phyloP scores from a whole-genome alignment of 2,329 filamentous ascomycete genomes.

The Fusarium agapanthi region DNA sequence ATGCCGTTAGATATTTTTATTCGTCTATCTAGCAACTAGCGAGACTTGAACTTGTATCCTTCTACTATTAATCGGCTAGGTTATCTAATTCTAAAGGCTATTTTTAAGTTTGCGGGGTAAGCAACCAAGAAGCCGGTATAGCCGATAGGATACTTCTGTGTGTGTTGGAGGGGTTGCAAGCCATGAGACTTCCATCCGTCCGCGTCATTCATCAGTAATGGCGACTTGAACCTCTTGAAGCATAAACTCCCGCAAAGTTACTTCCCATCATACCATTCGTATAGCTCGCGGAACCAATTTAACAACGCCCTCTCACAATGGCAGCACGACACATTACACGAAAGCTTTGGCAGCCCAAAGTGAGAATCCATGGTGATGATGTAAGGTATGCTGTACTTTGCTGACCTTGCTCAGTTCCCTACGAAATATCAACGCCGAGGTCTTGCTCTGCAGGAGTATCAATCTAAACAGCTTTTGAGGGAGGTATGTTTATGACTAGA shows the following conservation, averaged over 20 bases:
- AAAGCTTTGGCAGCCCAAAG: not conserved
- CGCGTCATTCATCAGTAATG: not conserved
- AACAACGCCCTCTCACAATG: not conserved
- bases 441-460: not conserved
- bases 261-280: not conserved
- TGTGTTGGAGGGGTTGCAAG: not conserved
- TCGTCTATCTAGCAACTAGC: too few species aligned
- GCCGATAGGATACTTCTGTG: not conserved
- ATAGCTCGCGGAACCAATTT: not conserved
- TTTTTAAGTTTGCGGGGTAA: not conserved
- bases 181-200: not conserved
- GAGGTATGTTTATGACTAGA: not conserved
- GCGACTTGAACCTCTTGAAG: not conserved
- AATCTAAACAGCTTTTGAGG: not conserved
- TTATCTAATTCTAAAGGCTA: not conserved
- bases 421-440: not conserved
- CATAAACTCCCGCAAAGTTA: rapidly evolving
- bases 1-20: too few species aligned
- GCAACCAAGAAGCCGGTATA: not conserved
- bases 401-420: not conserved
- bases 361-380: not conserved
- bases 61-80: too few species aligned
- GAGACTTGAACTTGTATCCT: too few species aligned
- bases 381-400: rapidly evolving
- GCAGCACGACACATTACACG: not conserved